Evolutionary conservation across 2,329 filamentous ascomycete species (phyloP).

Genomic region (Ascochyta pisi): DNA sequence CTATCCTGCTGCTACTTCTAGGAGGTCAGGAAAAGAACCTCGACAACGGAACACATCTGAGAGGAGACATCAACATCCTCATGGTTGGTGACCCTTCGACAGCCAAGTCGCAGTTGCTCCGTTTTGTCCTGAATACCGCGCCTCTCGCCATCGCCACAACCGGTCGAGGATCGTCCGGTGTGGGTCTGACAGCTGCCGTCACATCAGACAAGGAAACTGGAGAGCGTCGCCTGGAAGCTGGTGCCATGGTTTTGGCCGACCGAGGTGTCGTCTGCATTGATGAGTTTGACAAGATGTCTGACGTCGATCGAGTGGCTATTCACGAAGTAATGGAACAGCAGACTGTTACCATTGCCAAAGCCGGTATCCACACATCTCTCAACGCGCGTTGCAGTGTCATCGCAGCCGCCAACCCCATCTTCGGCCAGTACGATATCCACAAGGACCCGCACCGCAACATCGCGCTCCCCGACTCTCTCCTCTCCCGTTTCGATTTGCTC

Average conservation of each 20-base stretch:
- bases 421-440: conserved; percentile 97
- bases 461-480: conserved; percentile 90
- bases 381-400: conserved; percentile 97
- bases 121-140: conserved; percentile 96
- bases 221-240: conserved; percentile 90
- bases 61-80: conserved; percentile 98
- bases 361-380: conserved; percentile 95
- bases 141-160: conserved; percentile 97
- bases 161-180: conserved; percentile 93
- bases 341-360: conserved; percentile 98
- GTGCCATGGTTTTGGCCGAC: conserved; percentile 98
- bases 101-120: conserved; percentile 95
- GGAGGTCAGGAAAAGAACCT: conserved; percentile 98
- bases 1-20: conserved; percentile 91
- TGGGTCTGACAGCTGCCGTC: conserved; percentile 95
- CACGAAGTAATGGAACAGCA: conserved; percentile 99
- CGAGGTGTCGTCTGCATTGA: conserved; percentile 98
- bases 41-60: conserved; percentile 95
- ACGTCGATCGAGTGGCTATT: conserved; percentile 95
- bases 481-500: conserved; percentile 97
- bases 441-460: conserved; percentile 99
- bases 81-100: conserved; percentile 99
- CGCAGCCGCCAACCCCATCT: conserved; percentile 95
- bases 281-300: conserved; percentile 99
- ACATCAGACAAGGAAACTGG: conserved; percentile 98